A percentile compares a stretch with the other conserved stretches of the same genome.
These are phyloP conservation scores for Cardamine chenopodiifolia DNA, from an alignment of 345 rosid genomes.

Conservation along the genomic window DNA sequence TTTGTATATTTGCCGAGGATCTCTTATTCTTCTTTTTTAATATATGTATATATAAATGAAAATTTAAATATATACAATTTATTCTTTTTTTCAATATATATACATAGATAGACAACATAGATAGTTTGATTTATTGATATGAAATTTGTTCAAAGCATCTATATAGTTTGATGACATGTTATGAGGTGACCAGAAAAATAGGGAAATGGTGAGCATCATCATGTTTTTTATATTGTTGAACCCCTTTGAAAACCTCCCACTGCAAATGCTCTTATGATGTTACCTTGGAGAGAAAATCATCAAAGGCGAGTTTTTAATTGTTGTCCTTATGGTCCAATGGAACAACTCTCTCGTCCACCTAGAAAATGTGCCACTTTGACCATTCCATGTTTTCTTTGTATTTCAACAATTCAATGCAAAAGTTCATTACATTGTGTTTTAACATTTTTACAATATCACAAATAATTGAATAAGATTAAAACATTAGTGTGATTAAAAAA, in stretches of 20 bases:
- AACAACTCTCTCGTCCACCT: constrained; percentile 94
- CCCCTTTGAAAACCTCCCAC: too few species aligned
- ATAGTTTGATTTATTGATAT: too few species aligned
- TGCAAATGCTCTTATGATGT: too few species aligned
- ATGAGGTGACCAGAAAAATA: background rate
- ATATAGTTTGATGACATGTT: background rate
- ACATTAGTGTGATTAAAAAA: background rate
- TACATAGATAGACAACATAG: too few species aligned
- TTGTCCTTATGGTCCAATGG: constrained; percentile 76
- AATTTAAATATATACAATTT: too few species aligned
- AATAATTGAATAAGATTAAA: background rate
- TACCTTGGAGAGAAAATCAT: constrained; percentile 80
- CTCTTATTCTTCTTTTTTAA: too few species aligned
- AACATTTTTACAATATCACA: background rate
- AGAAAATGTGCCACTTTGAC: constrained; percentile 88
- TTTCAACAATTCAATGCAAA: constrained; percentile 56
- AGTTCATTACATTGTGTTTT: background rate
- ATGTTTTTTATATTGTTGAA: too few species aligned
- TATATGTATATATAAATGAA: too few species aligned
- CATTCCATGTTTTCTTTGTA: constrained; percentile 63
- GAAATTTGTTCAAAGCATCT: too few species aligned
- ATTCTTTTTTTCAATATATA: too few species aligned
- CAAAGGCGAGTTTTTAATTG: constrained; percentile 77
- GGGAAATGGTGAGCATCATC: too few species aligned
- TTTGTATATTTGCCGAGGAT: too few species aligned